Evolutionary conservation across 352 stramenopile genomes (phyloP).

Genomic region (Phytopythium vexans): DNA sequence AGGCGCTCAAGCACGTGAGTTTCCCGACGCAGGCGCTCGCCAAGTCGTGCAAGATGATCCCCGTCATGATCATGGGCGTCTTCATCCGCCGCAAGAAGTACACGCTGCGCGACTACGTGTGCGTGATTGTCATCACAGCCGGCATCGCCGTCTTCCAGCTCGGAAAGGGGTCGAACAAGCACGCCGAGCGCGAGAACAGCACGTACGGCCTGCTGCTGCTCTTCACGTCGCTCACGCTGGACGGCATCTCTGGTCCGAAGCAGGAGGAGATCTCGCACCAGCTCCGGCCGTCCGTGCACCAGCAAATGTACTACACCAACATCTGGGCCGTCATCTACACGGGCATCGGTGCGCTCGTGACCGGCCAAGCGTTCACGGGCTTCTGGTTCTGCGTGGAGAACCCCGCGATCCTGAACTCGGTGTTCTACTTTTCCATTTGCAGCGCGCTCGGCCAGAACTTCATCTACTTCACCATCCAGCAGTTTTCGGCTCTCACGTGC

Average conservation of each 20-base stretch:
- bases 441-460: conserved; percentile 98
- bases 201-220: conserved; percentile 86
- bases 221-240: conserved; percentile 92
- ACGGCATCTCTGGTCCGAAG: conserved; percentile 95
- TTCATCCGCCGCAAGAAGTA: conserved; percentile 92
- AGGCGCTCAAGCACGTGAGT: conserved; percentile 92
- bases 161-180: conserved; percentile 72
- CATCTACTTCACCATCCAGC: conserved; percentile 99
- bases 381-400: conserved; percentile 84
- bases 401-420: conserved; percentile 74
- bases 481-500: conserved; percentile 97
- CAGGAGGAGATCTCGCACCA: conserved; percentile 89
- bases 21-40: conserved; percentile 98
- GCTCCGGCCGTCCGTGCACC: conserved; percentile 78
- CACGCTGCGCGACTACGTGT: conserved; percentile 86
- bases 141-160: conserved; percentile 91
- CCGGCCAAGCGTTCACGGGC: conserved; percentile 64
- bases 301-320: conserved; percentile 92
- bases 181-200: conserved; percentile 85
- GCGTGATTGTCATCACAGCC: conserved; percentile 87
- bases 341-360: conserved; percentile 64
- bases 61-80: conserved; percentile 94
- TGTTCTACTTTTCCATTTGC: conserved; percentile 95
- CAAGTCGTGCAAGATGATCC: conserved; percentile 99
- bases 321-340: conserved; percentile 87